phyloP scores from a whole-genome alignment of 139 green algal species.

The Asterochloris sp. region DNA sequence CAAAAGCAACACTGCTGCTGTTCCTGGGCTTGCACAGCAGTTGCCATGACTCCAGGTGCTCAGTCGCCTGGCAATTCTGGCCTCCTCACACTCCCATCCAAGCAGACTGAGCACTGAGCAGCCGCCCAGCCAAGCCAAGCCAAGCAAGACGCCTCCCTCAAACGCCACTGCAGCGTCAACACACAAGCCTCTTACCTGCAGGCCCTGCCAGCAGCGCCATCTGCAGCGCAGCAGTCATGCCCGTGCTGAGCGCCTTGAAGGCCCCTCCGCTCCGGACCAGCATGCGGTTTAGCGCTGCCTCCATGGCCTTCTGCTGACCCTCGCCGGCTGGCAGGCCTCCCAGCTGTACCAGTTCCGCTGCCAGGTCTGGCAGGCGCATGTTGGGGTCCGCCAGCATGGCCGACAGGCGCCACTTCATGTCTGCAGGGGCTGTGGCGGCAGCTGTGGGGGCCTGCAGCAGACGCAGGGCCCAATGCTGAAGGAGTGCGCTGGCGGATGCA shows the following conservation, averaged over 20 bases:
- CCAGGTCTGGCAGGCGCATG: constrained; percentile 57
- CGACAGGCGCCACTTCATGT: constrained; percentile 44
- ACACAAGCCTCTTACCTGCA: neutral
- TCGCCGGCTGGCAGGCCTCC: constrained; percentile 1
- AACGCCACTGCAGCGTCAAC: neutral
- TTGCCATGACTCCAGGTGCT: neutral
- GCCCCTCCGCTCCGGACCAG: constrained; percentile 18
- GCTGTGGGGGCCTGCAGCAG: neutral
- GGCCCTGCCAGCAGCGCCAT: constrained; percentile 34
- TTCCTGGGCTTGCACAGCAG: too few species aligned
- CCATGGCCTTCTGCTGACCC: neutral
- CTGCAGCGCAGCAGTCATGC: constrained; percentile 33
- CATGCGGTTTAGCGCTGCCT: constrained; percentile 25
- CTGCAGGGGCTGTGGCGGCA: neutral
- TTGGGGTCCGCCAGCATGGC: constrained; percentile 57
- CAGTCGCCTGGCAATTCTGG: neutral
- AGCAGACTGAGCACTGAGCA: neutral
- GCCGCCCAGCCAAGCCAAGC: neutral
- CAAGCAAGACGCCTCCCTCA: neutral
- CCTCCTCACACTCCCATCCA: neutral
- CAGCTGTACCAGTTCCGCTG: constrained; percentile 41
- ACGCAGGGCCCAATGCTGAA: constrained; percentile 1
- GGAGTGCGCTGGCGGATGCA: too few species aligned
- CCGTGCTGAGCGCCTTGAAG: constrained; percentile 40
- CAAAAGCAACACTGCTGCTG: too few species aligned